These are phyloP conservation scores for Rhodosporidiobolus sp. DNA, from an alignment of 768 basidiomycete genomes.

Conservation along the genomic window DNA sequence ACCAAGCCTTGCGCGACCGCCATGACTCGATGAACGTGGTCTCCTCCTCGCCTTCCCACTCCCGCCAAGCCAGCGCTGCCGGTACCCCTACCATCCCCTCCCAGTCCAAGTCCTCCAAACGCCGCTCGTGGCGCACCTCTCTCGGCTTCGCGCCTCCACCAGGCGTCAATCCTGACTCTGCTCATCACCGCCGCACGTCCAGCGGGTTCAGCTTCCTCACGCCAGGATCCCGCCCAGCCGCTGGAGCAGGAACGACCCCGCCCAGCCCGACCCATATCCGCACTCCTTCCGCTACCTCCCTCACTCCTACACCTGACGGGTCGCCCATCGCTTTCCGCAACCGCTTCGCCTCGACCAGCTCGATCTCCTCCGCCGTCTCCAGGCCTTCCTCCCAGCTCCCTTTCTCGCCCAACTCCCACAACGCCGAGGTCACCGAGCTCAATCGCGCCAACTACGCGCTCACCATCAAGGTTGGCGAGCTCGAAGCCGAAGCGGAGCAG, in stretches of 20 bases:
- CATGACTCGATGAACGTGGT: constrained; percentile 16
- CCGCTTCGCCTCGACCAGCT: constrained; percentile 7
- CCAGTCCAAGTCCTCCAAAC: neutral
- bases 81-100: too few relatives aligned
- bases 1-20: constrained; percentile 13
- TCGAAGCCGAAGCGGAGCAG: constrained; percentile 27
- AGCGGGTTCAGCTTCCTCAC: neutral
- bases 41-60: neutral
- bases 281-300: neutral
- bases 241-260: too few relatives aligned
- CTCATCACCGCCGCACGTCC: constrained; percentile 10
- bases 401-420: neutral
- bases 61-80: neutral
- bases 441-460: constrained; percentile 32
- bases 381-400: neutral
- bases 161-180: neutral
- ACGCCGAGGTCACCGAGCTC: constrained; percentile 15
- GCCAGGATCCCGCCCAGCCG: neutral
- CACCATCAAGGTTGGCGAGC: constrained; percentile 21
- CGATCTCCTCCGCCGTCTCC: constrained; percentile 12
- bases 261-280: neutral
- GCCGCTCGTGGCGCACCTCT: constrained; percentile 15
- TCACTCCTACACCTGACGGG: neutral
- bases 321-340: constrained; percentile 12
- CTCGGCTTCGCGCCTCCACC: constrained; percentile 8